Evolutionary conservation across 495 filamentous ascomycete genomes (phyloP).

Genomic region (Aspergillus egyptiacus): DNA sequence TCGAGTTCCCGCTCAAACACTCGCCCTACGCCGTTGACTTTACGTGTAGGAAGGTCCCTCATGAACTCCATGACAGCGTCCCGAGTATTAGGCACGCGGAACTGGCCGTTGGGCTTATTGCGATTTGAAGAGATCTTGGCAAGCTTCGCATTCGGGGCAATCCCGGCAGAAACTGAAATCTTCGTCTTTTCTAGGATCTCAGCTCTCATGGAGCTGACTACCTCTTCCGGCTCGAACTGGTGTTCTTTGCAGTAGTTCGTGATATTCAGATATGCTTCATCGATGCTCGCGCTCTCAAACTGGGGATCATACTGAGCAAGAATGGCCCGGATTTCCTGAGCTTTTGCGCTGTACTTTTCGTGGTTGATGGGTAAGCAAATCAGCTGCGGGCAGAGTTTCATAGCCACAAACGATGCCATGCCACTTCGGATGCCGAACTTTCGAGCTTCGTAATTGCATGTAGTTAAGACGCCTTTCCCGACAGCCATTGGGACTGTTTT

Average conservation of each 20-base stretch:
- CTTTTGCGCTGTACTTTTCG: constrained; percentile 86
- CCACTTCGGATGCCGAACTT: constrained; percentile 87
- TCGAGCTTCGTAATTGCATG: constrained; percentile 89
- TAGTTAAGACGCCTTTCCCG: constrained; percentile 85
- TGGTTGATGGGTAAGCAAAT: constrained; percentile 81
- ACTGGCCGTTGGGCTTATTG: constrained; percentile 97
- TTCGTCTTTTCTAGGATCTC: constrained; percentile 71
- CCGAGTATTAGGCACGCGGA: constrained; percentile 62
- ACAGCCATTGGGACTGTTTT: constrained; percentile 89
- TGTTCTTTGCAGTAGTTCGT: constrained; percentile 76
- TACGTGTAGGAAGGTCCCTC: constrained; percentile 71
- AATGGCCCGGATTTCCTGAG: constrained; percentile 77
- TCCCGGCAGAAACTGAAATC: constrained; percentile 90
- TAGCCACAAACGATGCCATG: constrained; percentile 94
- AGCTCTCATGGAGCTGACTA: constrained; percentile 65
- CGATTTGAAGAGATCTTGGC: constrained; percentile 92
- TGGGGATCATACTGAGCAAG: constrained; percentile 80
- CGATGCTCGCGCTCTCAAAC: constrained; percentile 88
- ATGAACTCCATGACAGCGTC: constrained; percentile 77
- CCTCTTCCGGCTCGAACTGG: constrained; percentile 61
- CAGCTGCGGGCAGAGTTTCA: constrained; percentile 85
- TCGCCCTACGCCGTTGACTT: constrained; percentile 89
- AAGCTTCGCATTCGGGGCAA: constrained; percentile 85
- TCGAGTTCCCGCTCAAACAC: constrained; percentile 91
- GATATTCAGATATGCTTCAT: constrained; percentile 96